These are phyloP conservation scores for Gyrodon lividus DNA, from an alignment of 768 basidiomycete species.

Conservation along the genomic window DNA sequence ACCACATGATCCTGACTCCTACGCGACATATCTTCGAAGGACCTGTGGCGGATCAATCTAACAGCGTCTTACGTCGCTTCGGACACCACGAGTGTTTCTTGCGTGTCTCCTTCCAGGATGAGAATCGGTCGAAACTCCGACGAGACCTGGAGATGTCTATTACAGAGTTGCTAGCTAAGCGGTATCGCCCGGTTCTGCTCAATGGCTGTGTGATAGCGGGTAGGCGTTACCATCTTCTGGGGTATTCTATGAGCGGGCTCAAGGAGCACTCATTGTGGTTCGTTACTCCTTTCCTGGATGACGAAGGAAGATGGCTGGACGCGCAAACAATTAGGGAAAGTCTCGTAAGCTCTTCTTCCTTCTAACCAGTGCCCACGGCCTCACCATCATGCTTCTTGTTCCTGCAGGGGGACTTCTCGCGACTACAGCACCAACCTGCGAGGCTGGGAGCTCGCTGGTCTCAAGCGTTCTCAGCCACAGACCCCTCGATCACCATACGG, in stretches of 20 bases:
- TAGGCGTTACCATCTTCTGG: conserved; percentile 44
- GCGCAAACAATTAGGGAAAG: conserved; percentile 31
- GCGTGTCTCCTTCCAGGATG: conserved; percentile 49
- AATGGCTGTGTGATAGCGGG: conserved; percentile 41
- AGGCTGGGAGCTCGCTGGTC: conserved; percentile 52
- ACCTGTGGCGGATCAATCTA: conserved; percentile 38
- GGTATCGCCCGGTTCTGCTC: conserved; percentile 36
- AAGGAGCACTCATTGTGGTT: conserved; percentile 51
- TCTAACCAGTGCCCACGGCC: background rate
- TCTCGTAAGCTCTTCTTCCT: conserved; percentile 27
- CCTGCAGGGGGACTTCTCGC: conserved; percentile 40
- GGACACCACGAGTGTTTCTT: conserved; percentile 41
- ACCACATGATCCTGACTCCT: conserved; percentile 41
- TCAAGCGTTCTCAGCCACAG: conserved; percentile 53
- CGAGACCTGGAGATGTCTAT: conserved; percentile 34
- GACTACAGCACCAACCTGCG: conserved; percentile 40
- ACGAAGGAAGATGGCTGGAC: conserved; percentile 21
- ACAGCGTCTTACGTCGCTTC: conserved; percentile 39
- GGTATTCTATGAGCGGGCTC: conserved; percentile 54
- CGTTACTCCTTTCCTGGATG: conserved; percentile 40
- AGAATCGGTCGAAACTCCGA: conserved; percentile 39
- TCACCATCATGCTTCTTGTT: background rate
- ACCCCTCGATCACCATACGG: conserved; percentile 41
- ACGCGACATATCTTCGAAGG: conserved; percentile 39
- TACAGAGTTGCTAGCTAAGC: conserved; percentile 27